Base-by-base conservation (phyloP, 1,139 yeast genomes). In the Debaryomycetaceae sp. region DNA sequence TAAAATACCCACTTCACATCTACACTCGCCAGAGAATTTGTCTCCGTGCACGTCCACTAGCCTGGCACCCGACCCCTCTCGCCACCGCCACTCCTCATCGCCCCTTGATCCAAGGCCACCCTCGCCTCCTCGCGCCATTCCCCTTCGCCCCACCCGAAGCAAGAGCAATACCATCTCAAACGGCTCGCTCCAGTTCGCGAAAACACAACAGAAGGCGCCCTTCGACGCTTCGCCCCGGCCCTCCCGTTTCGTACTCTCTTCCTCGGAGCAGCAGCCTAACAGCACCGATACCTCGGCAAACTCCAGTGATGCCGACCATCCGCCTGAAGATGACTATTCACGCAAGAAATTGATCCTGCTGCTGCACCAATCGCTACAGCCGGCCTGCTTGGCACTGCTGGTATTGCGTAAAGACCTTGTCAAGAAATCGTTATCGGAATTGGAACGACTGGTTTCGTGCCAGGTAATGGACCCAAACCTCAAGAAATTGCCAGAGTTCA, bases 401-500 rank as follows among this genome's bases (percentile, higher is more conserved):
- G 20, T 6, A 7, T 6, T 10, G 20, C 25, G 22, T 27, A 43
- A 27, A 23, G 29, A 18, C 10, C 20, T 18, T 7, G 10, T 7
- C 6, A 18, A 18, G 8, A 6, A 7, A 6, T 7, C 20, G 8
- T 7, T 10, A 18, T 18, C 33, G 23, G 49, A 47, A 27, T 45
- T 53, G 7, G 40, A 30, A 10, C 18, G 25, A 5, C 15, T 18
- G 13, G 28, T 28, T 8, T 38, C 42, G 10, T 6, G 10, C 20
- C 20, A 18, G 10, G 8, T 18, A 10, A 18, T 18, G 8, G 20
- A 10, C 20, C 10, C 20, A 10, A 18, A 18, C 20, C n/a, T n/a
- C n/a, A n/a, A n/a, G n/a, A 41, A 47, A 25, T 53, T 71, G 27
- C 81, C 83, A 0, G 76, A 61, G 33, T 78, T 78, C 49, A 73